Conservation (phyloP, 2,329 filamentous ascomycete species). For the Diatrype stigma region DNA sequence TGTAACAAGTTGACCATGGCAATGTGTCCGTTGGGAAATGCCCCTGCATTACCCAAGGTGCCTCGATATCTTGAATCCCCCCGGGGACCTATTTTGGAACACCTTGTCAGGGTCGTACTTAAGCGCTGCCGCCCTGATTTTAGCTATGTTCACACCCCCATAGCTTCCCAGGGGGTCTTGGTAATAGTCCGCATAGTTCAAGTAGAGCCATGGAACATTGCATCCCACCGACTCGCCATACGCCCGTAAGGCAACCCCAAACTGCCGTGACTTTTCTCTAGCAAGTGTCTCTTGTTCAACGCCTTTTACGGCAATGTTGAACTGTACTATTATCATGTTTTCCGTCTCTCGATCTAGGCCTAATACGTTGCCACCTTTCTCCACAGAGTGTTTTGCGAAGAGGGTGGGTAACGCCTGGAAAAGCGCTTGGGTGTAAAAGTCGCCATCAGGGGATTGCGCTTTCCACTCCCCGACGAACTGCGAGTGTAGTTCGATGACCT, state of each 20-base stretch:
- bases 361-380: conserved; percentile 5
- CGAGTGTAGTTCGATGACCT: background rate
- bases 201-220: conserved; percentile 15
- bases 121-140: no score
- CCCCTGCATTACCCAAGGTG: no score
- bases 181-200: conserved; percentile 17
- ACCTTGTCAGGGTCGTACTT: no score
- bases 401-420: conserved; percentile 1
- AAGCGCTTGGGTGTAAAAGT: background rate
- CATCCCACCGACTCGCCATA: no score
- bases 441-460: background rate
- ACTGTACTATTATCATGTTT: background rate
- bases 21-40: no score
- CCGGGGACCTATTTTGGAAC: no score
- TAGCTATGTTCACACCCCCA: background rate
- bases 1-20: no score
- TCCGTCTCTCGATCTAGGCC: conserved; percentile 4
- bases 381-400: background rate
- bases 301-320: background rate
- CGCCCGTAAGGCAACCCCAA: no score
- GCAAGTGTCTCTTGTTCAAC: background rate
- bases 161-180: conserved; percentile 18
- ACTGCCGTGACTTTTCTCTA: background rate
- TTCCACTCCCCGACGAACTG: background rate
- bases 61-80: no score